phyloP scores from a whole-genome alignment of 1,284 basidiomycete species.

The Ganoderma lingzhi region DNA sequence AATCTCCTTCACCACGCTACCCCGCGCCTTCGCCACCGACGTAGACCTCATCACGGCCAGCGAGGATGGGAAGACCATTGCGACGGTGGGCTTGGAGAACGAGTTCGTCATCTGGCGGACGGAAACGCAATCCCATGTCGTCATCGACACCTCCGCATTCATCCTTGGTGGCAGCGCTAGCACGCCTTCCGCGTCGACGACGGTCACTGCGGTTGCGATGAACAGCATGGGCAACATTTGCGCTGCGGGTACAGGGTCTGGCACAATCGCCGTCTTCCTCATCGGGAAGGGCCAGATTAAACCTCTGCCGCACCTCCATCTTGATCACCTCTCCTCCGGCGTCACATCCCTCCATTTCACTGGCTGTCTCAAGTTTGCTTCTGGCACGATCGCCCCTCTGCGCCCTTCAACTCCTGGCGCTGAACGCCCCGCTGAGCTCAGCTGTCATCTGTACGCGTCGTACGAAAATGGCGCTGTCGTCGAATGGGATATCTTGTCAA shows the following conservation, averaged over 20 bases:
- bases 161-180: slow-evolving; percentile 56
- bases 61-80: slow-evolving; percentile 66
- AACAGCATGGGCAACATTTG: slow-evolving; percentile 63
- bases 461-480: slow-evolving; percentile 66
- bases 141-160: slow-evolving; percentile 60
- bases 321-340: slow-evolving; percentile 55
- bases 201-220: slow-evolving; percentile 66
- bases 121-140: slow-evolving; percentile 50
- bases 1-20: slow-evolving; percentile 73
- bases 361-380: slow-evolving; percentile 30
- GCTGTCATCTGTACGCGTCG: slow-evolving; percentile 55
- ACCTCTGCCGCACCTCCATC: slow-evolving; percentile 52
- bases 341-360: slow-evolving; percentile 60
- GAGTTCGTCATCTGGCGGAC: slow-evolving; percentile 75
- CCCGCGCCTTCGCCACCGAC: slow-evolving; percentile 81
- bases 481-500: slow-evolving; percentile 58
- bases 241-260: slow-evolving; percentile 71
- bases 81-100: slow-evolving; percentile 81
- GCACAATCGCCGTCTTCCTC: slow-evolving; percentile 64
- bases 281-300: slow-evolving; percentile 52
- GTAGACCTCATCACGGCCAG: slow-evolving; percentile 83
- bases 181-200: slow-evolving; percentile 54
- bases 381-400: slow-evolving; percentile 39
- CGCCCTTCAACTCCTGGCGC: slow-evolving; percentile 40
- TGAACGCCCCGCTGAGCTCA: slow-evolving; percentile 21